phyloP scores from a whole-genome alignment of 371 early-diverging fungal species.

The Gilbertella persicaria region DNA sequence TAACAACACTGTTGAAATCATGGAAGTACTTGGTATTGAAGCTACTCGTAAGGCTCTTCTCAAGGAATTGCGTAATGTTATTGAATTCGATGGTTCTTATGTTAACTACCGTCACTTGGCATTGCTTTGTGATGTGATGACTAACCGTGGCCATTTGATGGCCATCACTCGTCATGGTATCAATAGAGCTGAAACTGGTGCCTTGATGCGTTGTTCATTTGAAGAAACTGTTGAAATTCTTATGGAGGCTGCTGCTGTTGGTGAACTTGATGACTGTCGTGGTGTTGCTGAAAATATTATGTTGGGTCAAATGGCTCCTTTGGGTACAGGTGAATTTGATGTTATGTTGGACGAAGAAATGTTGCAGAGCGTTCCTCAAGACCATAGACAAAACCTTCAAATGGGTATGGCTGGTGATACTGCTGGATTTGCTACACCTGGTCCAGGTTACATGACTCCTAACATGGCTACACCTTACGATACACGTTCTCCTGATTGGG shows the following conservation, averaged over 20 bases:
- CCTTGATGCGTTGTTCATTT: slow-evolving; percentile 97
- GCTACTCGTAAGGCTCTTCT: slow-evolving; percentile 93
- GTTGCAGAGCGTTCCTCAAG: slow-evolving; percentile 64
- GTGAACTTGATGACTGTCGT: slow-evolving; percentile 92
- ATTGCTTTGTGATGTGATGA: slow-evolving; percentile 98
- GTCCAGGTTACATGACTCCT: slow-evolving; percentile 63
- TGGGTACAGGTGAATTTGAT: slow-evolving; percentile 98
- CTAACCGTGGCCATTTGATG: slow-evolving; percentile 91
- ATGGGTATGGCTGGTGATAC: slow-evolving; percentile 46
- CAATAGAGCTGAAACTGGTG: slow-evolving; percentile 96
- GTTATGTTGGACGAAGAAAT: slow-evolving; percentile 91
- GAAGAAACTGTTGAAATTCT: slow-evolving; percentile 99
- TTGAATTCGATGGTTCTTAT: slow-evolving; percentile 98
- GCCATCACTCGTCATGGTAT: slow-evolving; percentile 99
- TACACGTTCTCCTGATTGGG: slow-evolving; percentile 59
- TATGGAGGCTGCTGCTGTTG: slow-evolving; percentile 95
- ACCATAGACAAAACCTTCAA: slow-evolving; percentile 42
- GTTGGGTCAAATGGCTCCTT: slow-evolving; percentile 97
- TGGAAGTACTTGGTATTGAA: slow-evolving; percentile 97
- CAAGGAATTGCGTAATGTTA: slow-evolving; percentile 94
- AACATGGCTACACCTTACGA: slow-evolving; percentile 57
- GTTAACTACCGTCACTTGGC: slow-evolving; percentile 99
- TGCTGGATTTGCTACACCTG: slow-evolving; percentile 50
- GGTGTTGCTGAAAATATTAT: slow-evolving; percentile 99
- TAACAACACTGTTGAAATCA: slow-evolving; percentile 94